A percentile compares a stretch with the other conserved stretches of the same genome.
Conservation (phyloP, 768 basidiomycete species). For the Leccinum uliginosum region DNA sequence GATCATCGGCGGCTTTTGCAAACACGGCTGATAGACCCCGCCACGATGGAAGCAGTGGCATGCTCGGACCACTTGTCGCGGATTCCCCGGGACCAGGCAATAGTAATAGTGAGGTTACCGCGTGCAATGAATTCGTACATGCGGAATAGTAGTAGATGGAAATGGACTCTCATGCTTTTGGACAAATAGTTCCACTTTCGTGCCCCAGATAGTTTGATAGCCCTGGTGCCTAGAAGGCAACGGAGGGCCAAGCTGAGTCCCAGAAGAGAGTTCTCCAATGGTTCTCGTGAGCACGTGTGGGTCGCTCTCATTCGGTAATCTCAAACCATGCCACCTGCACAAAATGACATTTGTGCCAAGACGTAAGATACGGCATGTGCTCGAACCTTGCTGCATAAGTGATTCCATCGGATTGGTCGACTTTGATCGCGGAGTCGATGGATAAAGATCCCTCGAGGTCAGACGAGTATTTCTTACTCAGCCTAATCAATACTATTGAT, state of each 20-base stretch:
- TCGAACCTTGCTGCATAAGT: conserved; percentile 45
- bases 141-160: background rate
- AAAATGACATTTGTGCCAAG: background rate
- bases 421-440: too few relatives aligned
- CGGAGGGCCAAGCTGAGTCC: conserved; percentile 28
- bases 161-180: background rate
- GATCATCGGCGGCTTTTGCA: too few relatives aligned
- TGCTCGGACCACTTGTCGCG: conserved; percentile 9
- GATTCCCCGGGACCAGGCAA: conserved; percentile 3
- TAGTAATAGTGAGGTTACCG: background rate
- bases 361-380: background rate
- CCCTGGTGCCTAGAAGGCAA: conserved; percentile 9
- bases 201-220: background rate
- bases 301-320: conserved; percentile 37
- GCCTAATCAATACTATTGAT: conserved; percentile 8
- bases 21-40: too few relatives aligned
- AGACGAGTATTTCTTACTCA: conserved; percentile 16
- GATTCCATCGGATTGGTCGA: too few relatives aligned
- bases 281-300: conserved; percentile 38
- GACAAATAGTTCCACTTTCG: background rate
- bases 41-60: too few relatives aligned
- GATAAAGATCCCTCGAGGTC: too few relatives aligned
- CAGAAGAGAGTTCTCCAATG: conserved; percentile 39
- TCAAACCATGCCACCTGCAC: conserved; percentile 52
- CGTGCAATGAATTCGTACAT: background rate